Evolutionary conservation across 2,329 filamentous ascomycete genomes (phyloP).

Genomic region (Bipolaris zeicola): DNA sequence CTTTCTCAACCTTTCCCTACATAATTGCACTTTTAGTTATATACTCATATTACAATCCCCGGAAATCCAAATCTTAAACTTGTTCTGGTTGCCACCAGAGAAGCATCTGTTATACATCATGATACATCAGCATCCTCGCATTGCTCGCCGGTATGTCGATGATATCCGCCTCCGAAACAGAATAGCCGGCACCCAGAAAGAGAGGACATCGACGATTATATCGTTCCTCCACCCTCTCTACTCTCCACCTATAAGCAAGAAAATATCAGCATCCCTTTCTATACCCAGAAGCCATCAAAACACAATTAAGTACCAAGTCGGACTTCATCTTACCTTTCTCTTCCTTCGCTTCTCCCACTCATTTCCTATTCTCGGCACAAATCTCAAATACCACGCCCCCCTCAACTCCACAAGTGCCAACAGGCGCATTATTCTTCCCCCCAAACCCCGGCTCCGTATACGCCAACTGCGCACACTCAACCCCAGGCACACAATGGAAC

Average conservation of each 20-base stretch:
- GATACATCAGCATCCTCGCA: neutral
- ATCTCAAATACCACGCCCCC: conserved; percentile 24
- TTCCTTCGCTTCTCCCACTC: neutral
- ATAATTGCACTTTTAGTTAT: no score
- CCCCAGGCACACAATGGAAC: conserved; percentile 12
- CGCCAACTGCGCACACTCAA: conserved; percentile 15
- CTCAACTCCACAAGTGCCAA: conserved; percentile 11
- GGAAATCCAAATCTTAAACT: no score
- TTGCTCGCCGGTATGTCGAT: neutral
- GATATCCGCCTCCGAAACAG: neutral
- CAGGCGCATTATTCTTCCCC: conserved; percentile 16
- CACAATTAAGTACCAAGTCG: no score
- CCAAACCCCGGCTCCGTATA: conserved; percentile 20
- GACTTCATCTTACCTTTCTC: no score
- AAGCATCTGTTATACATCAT: neutral
- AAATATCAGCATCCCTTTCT: no score
- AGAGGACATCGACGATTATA: neutral
- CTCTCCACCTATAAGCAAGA: no score
- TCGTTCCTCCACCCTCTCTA: neutral
- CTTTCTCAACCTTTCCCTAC: no score
- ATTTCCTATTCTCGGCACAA: conserved; percentile 15
- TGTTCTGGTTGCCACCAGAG: neutral
- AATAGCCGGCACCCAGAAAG: neutral
- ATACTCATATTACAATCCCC: no score
- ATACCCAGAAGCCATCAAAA: neutral